These are phyloP conservation scores for Coelastrella sp. DNA, from an alignment of 139 green algal species.

Conservation along the genomic window DNA sequence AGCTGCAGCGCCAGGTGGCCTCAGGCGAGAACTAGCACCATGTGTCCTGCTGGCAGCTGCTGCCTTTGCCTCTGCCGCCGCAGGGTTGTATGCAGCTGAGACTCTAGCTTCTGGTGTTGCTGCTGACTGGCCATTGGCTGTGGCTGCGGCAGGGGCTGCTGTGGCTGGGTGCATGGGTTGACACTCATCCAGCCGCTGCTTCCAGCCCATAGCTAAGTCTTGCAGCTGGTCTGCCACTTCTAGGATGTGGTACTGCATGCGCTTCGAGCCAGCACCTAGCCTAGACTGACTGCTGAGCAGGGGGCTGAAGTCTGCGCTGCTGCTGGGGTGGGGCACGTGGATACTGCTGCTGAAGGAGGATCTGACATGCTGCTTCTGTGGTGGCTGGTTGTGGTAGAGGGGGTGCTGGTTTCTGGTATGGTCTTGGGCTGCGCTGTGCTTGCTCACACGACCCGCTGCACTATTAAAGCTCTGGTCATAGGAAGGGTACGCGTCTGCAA, in stretches of 20 bases:
- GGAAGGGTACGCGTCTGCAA: not conserved
- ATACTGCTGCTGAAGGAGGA: not conserved
- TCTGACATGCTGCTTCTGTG: not conserved
- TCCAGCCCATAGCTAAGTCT: conserved; percentile 14
- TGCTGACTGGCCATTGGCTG: not conserved
- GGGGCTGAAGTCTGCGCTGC: conserved; percentile 26
- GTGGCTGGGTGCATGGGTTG: not conserved
- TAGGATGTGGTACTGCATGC: conserved; percentile 14
- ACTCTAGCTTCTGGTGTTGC: not conserved
- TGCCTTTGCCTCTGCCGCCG: not conserved
- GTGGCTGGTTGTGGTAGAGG: not conserved
- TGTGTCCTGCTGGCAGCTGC: not conserved
- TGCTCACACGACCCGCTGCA: not conserved
- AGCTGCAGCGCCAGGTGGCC: too few species aligned
- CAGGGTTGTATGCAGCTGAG: not conserved
- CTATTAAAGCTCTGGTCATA: not conserved
- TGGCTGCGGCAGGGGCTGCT: not conserved
- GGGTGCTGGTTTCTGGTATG: not conserved
- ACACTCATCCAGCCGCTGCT: conserved; percentile 21
- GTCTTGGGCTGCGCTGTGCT: not conserved
- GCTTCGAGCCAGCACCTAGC: not conserved
- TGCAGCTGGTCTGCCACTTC: conserved; percentile 29
- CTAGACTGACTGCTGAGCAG: conserved; percentile 12
- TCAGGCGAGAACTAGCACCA: not conserved
- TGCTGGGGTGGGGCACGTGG: not conserved